These are phyloP conservation scores for Penicillium malachiteum DNA, from an alignment of 495 filamentous ascomycete genomes.

Conservation along the genomic window DNA sequence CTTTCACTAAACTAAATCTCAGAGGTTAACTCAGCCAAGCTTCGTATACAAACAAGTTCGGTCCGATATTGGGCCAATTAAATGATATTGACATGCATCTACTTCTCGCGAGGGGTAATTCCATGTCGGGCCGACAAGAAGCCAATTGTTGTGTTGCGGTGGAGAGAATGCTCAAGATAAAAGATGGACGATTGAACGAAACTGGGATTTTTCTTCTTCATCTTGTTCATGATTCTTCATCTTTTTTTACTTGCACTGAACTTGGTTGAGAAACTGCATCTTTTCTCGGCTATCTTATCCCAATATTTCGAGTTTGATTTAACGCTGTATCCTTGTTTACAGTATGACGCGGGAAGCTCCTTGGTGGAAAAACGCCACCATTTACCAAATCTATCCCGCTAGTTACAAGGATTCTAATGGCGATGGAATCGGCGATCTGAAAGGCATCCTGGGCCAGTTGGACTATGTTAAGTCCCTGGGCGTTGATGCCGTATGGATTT, in stretches of 20 bases:
- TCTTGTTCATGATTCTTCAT: not conserved
- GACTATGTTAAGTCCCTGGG: constrained; percentile 54
- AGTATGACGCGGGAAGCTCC: constrained; percentile 9
- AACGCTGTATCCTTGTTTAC: not conserved
- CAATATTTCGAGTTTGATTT: not conserved
- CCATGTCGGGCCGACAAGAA: constrained; percentile 11
- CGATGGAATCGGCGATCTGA: constrained; percentile 56
- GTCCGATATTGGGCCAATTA: constrained; percentile 5
- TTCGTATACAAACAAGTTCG: not conserved
- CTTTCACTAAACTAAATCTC: no score
- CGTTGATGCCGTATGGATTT: constrained; percentile 41
- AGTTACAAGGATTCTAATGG: constrained; percentile 41
- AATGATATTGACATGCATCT: not conserved
- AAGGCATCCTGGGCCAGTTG: constrained; percentile 56
- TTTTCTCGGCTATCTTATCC: not conserved
- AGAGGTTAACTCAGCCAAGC: no score
- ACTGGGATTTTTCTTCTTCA: not conserved
- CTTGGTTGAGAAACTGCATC: no score
- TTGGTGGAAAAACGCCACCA: constrained; percentile 42
- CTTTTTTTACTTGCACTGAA: not conserved
- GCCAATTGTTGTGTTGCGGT: constrained; percentile 6
- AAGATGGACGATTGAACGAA: not conserved
- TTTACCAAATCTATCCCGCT: constrained; percentile 45
- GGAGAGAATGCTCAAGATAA: constrained; percentile 3
- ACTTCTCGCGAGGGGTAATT: constrained; percentile 6